Evolutionary conservation across 2,329 filamentous ascomycete genomes (phyloP), one percentile per base, ranked within the genome.

Genomic region (Thielaviopsis euricoi): DNA sequence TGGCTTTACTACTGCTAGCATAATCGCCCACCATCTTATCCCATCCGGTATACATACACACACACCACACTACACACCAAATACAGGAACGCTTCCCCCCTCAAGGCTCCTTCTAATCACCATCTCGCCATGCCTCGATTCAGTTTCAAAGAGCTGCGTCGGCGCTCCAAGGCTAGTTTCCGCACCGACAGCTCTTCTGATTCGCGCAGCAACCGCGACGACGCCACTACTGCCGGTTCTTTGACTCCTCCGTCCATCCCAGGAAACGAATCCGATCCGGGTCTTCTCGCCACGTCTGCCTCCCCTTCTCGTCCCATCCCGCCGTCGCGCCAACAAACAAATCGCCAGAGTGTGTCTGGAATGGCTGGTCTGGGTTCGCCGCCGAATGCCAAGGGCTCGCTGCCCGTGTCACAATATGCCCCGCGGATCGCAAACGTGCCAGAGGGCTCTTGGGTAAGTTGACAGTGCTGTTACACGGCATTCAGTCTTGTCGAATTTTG

Each of bases 361-460:
- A 82, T 83, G 78, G 73, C 78, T 29, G 81, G 82, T 29, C 66
- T 84, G 53, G 80, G 79, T 19, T 48, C 51, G 40, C 75, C 79
- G 23, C 77, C 79, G 25, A 71, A 74, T 64, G 78, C 78, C 61
- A 79, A 77, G 66, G 75, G 71, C 58, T 77, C 73, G 62, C 71
- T 79, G 61, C 80, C 85, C 7, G 78, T 83, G 19, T 95, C 89
- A 57, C 82, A 85, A 50, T 91, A 87, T 71, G 86, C 89, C 29
- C 90, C 91, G 23, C 81, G 82, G 64, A 80, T 96, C 46, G 73
- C 84, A 50, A 95, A 90, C 37, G 75, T 95, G 46, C 76, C 81
- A 10, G 88, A 95, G 63, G 87, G 86, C 64, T 83, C 87, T 60
- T 95, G 89, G 86, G 89, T 94, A 79, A 65, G 83, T 74, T 62